Evolutionary conservation across 345 rosid species (phyloP), one percentile per base, ranked within the genome.

Genomic region (Cochlearia excelsa): DNA sequence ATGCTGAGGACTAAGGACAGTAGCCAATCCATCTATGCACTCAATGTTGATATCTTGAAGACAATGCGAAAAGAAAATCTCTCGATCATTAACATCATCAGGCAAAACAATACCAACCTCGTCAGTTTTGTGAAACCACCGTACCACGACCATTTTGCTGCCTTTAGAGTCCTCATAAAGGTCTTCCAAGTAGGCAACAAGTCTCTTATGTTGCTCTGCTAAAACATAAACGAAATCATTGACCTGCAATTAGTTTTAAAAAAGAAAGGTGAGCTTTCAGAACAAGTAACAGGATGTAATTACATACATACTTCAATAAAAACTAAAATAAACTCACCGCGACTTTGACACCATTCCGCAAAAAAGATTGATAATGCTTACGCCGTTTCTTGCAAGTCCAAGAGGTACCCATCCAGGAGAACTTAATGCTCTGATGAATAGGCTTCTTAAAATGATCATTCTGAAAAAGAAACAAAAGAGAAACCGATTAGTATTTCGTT

Each of bases 81-180:
- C 97, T 74, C 84, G 75, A 76, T 80, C 88, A 77, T 66, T 80
- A 74, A 48, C 75, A 70, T 71, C 81, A 71, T 65, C 70, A 65
- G 93, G 70, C 63, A 77, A 78, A 76, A 55, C 73, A 77, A 61
- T 56, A 80, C 80, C 96, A 81, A 88, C 86, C 83, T 88, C 96
- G 61, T 85, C 93, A 78, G 81, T 81, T 75, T 79, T 81, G 83
- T 90, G 97, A 86, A 84, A 84, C 97, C 97, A 90, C 55, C 81
- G 90, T 74, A 87, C 86, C 75, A 69, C 73, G 46, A 79, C 95
- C 95, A 81, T 83, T 74, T 79, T 84, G 68, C 54, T 79, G 76
- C 83, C 85, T 65, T 65, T 83, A 7, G 81, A 72, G 65, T 90
- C 88, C 70, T 90, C 97, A 0, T 80, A 90, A 70, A 90, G 83